A percentile compares a stretch with the other conserved stretches of the same genome.
These are phyloP conservation scores for Elsinoe ampelina DNA, from an alignment of 2,329 filamentous ascomycete species.

Conservation along the genomic window DNA sequence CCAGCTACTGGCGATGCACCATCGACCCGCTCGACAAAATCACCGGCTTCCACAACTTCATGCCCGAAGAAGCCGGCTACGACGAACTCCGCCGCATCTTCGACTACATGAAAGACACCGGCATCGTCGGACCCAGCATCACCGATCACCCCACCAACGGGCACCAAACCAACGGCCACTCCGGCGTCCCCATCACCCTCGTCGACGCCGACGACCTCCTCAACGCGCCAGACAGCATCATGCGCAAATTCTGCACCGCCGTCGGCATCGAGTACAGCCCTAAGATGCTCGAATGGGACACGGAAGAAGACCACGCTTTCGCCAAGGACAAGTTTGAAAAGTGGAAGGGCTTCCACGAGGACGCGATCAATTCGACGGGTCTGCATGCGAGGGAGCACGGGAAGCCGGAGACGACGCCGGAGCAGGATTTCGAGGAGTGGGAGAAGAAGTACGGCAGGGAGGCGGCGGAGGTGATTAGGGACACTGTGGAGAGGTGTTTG, in stretches of 20 bases:
- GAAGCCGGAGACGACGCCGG: slow-evolving; percentile 55
- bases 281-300: slow-evolving; percentile 77
- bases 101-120: slow-evolving; percentile 64
- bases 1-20: slow-evolving; percentile 90
- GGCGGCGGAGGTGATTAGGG: slow-evolving; percentile 58
- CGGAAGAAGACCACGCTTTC: slow-evolving; percentile 57
- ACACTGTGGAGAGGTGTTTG: slow-evolving; percentile 62
- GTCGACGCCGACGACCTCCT: slow-evolving; percentile 91
- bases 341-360: slow-evolving; percentile 95
- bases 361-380: slow-evolving; percentile 74
- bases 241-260: slow-evolving; percentile 71
- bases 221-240: slow-evolving; percentile 66
- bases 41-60: slow-evolving; percentile 80
- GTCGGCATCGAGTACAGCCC: slow-evolving; percentile 68
- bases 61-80: slow-evolving; percentile 83
- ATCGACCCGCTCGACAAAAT: slow-evolving; percentile 72
- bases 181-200: slow-evolving; percentile 61
- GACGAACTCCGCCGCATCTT: slow-evolving; percentile 78
- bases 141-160: slow-evolving; percentile 36
- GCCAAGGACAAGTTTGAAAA: slow-evolving; percentile 80
- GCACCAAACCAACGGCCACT: slow-evolving; percentile 24
- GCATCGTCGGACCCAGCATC: slow-evolving; percentile 60
- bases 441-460: slow-evolving; percentile 63
- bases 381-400: slow-evolving; percentile 60
- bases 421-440: slow-evolving; percentile 64